phyloP scores from a whole-genome alignment of 23 red algal species.

The Gracilaria caudata region DNA sequence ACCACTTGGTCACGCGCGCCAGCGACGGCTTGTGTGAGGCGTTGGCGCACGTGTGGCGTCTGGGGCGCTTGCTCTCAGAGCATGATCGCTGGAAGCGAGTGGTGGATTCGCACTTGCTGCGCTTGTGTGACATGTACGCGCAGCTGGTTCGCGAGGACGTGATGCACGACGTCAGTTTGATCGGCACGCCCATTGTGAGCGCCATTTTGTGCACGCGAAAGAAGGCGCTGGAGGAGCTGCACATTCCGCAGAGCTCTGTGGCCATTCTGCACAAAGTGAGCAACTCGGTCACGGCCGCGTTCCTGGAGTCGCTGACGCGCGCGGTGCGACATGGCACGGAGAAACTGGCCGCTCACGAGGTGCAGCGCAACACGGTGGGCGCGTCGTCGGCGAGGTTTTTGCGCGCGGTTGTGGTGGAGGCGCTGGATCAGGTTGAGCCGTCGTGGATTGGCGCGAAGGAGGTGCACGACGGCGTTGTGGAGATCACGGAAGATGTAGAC shows the following conservation, averaged over 20 bases:
- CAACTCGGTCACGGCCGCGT: slow-evolving; percentile 2
- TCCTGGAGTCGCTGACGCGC: slow-evolving; percentile 33
- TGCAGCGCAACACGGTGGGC: background rate
- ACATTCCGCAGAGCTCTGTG: background rate
- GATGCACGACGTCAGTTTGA: slow-evolving; percentile 7
- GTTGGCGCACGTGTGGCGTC: slow-evolving; percentile 35
- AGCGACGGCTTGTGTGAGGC: slow-evolving; percentile 19
- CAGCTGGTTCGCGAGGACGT: slow-evolving; percentile 9
- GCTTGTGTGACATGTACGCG: slow-evolving; percentile 22
- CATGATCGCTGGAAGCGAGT: slow-evolving; percentile 32
- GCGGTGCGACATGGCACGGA: slow-evolving; percentile 19
- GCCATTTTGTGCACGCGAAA: background rate
- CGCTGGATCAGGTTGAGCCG: slow-evolving; percentile 38
- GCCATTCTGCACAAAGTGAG: background rate
- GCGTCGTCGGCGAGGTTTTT: slow-evolving; percentile 7
- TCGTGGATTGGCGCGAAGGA: background rate
- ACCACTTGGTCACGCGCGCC: slow-evolving; percentile 26
- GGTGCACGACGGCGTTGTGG: background rate
- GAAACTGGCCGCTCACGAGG: background rate
- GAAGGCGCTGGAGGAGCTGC: slow-evolving; percentile 33
- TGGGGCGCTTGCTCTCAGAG: slow-evolving; percentile 17
- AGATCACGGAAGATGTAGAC: background rate
- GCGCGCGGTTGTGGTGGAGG: slow-evolving; percentile 30
- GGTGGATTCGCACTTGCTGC: background rate
- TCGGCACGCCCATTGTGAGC: slow-evolving; percentile 4